Evolutionary conservation across 106 monocot species (phyloP).

Genomic region (Acorus calamus): DNA sequence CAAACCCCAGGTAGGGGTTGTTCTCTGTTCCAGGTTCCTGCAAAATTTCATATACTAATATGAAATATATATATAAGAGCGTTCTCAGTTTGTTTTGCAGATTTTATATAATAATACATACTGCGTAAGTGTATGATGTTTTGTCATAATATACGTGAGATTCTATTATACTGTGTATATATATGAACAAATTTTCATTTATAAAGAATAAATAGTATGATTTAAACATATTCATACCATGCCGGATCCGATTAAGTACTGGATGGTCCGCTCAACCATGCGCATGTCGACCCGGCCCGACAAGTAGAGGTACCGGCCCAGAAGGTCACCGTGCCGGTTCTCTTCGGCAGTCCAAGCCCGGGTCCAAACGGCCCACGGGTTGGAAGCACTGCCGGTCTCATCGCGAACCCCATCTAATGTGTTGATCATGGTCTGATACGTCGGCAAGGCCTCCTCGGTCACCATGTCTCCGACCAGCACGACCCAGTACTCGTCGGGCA

Average conservation of each 20-base stretch:
- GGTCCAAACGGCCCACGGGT: conserved; percentile 66
- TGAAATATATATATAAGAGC: too few species aligned
- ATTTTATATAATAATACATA: too few species aligned
- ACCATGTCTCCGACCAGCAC: conserved; percentile 57
- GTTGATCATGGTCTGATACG: conserved; percentile 82
- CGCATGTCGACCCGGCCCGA: conserved; percentile 65
- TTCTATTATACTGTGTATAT: too few species aligned
- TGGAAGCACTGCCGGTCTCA: conserved; percentile 53
- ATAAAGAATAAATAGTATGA: too few species aligned
- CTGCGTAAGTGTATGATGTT: too few species aligned
- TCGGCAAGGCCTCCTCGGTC: conserved; percentile 62
- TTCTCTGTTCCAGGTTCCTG: conserved; percentile 71
- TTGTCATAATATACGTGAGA: too few species aligned
- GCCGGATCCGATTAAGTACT: conserved; percentile 41
- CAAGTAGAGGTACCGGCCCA: conserved; percentile 48
- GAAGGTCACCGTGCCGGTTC: conserved; percentile 61
- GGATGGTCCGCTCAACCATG: conserved; percentile 60
- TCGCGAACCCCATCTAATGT: conserved; percentile 56
- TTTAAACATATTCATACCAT: conserved; percentile 30
- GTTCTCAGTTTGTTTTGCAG: too few species aligned
- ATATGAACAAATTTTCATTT: too few species aligned
- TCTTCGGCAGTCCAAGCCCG: conserved; percentile 71
- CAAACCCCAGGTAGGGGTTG: conserved; percentile 56
- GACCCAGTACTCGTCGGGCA: conserved; percentile 59
- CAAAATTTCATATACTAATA: too few species aligned